These are phyloP conservation scores for Chlamydomonas sp. DNA, from an alignment of 139 green algal genomes.

Conservation along the genomic window DNA sequence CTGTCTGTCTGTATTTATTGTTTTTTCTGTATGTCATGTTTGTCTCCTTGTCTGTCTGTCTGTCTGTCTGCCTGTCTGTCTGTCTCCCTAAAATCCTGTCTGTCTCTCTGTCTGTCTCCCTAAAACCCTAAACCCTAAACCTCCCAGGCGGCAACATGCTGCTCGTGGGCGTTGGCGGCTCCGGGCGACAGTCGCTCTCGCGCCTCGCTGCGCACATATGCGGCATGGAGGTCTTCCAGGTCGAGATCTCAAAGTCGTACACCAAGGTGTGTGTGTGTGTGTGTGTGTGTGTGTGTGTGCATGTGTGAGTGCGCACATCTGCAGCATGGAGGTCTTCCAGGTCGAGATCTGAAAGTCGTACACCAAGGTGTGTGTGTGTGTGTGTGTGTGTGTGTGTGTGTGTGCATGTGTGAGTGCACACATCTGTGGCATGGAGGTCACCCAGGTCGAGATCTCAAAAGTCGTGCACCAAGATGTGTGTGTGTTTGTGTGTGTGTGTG, in stretches of 20 bases:
- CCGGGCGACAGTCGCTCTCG: too few relatives aligned
- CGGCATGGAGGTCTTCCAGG: constrained; percentile 56
- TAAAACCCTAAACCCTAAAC: too few relatives aligned
- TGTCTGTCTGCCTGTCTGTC: too few relatives aligned
- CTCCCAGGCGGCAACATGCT: constrained; percentile 68
- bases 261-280: constrained; percentile 23
- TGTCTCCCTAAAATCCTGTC: too few relatives aligned
- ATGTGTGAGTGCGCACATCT: neutral
- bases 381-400: constrained; percentile 8
- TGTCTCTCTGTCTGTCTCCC: too few relatives aligned
- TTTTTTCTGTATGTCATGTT: too few relatives aligned
- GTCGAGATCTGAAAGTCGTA: constrained; percentile 70
- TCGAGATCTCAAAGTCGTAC: constrained; percentile 73
- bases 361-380: constrained; percentile 24
- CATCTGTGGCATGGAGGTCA: neutral
- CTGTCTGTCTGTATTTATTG: too few relatives aligned
- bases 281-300: constrained; percentile 7
- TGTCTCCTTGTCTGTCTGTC: too few relatives aligned
- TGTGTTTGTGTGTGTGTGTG: constrained; percentile 7
- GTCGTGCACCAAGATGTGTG: constrained; percentile 53
- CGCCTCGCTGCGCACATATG: constrained; percentile 53
- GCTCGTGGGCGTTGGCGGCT: too few relatives aligned
- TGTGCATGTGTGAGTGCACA: neutral
- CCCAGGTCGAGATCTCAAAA: constrained; percentile 55
- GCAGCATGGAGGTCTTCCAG: neutral